These are phyloP conservation scores for Verticillium klebahnii DNA, from an alignment of 2,329 filamentous ascomycete species.

Conservation along the genomic window DNA sequence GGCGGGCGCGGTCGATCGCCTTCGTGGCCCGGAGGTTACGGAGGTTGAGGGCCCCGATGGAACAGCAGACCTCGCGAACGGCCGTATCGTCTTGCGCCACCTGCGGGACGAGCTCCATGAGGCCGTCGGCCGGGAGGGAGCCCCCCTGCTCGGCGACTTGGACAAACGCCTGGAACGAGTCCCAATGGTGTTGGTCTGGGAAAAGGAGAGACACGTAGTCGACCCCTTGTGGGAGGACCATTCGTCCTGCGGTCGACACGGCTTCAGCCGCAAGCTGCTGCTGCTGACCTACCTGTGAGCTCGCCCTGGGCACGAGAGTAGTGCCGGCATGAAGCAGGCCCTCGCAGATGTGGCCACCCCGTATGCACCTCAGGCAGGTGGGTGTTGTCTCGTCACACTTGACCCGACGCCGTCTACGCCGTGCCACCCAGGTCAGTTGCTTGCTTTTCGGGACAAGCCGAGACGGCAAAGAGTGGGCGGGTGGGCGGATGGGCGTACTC, in stretches of 20 bases:
- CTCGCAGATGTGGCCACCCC: slow-evolving; percentile 3
- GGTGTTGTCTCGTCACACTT: slow-evolving; percentile 40
- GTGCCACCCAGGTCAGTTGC: not conserved
- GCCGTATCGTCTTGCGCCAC: not conserved
- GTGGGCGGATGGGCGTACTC: not conserved
- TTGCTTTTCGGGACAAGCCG: not conserved
- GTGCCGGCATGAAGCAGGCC: not conserved
- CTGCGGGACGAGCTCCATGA: slow-evolving; percentile 1
- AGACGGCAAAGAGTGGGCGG: not conserved
- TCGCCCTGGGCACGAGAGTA: not conserved
- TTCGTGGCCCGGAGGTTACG: not conserved
- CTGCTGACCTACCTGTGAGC: not conserved
- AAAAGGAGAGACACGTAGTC: slow-evolving; percentile 5
- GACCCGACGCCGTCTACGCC: slow-evolving; percentile 25
- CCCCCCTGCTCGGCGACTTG: slow-evolving; percentile 3
- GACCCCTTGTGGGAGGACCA: not conserved
- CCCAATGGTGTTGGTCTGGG: slow-evolving; percentile 6
- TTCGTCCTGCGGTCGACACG: not conserved
- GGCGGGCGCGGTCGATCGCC: not conserved
- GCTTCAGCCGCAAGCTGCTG: not conserved
- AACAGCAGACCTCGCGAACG: slow-evolving; percentile 6
- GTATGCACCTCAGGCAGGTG: slow-evolving; percentile 28
- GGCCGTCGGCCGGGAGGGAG: not conserved
- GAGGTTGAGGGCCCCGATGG: slow-evolving; percentile 2
- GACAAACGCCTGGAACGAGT: slow-evolving; percentile 6